Base-by-base conservation (phyloP, 1,139 yeast genomes). In the Meyerozyma sp. region DNA sequence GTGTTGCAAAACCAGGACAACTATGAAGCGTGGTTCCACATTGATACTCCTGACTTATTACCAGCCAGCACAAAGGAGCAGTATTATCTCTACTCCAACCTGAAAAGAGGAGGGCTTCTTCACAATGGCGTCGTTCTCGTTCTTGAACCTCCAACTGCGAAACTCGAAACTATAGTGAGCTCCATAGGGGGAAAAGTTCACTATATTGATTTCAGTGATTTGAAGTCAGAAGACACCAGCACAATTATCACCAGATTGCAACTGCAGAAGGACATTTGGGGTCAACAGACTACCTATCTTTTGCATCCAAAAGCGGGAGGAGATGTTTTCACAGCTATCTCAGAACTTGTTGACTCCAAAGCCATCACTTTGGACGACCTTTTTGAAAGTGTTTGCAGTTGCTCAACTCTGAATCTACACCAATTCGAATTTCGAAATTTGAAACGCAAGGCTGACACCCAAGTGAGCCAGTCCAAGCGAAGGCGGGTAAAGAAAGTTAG, bases 401-500 rank as follows among this genome's bases (percentile, higher is more conserved):
- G 41, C 18, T 39, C 46, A 6, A 36, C 39, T 3, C 10, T 20
- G 8, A 30, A 32, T 7, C 28, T 49, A 9, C 28, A 13, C 21
- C 21, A 35, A 2, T 16, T 49, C 9, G 39, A 29, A 11, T 16
- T 30, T 23, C 7, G 34, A 8, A 21, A 36, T 4, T 10, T 41
- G 28, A 45, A 47, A 29, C 30, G 40, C 16, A 25, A 46, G 21
- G 32, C 27, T 41, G 37, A 46, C 46, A 26, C 37, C 50, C 44
- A 32, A 34, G 40, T 13, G 20, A 32, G 32, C 29, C 37, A 21
- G 20, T 25, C 43, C 36, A 66, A 66, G 45, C 54, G 73, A 51
- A 53, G 65, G 35, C 64, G 59, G 41, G 60, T 65, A 40, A 66
- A 65, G 43, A 59, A 60, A 42, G 68, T 65, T 1, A 62, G 58